These are phyloP conservation scores for Physocladia obscura DNA, from an alignment of 192 early-diverging fungal genomes.

Conservation along the genomic window DNA sequence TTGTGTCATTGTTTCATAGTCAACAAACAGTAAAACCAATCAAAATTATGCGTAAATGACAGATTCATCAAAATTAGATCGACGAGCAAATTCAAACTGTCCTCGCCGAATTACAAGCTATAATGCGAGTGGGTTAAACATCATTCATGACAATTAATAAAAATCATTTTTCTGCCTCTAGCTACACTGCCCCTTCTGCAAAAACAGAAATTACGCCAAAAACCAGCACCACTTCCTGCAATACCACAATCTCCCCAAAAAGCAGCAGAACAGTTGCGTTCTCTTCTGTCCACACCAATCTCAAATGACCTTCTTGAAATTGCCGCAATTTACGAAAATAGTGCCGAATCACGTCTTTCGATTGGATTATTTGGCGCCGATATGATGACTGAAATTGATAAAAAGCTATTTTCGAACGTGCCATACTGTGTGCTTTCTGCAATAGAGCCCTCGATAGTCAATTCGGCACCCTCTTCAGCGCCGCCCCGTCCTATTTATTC, in stretches of 20 bases:
- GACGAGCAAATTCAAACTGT: neutral
- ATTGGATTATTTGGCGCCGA: neutral
- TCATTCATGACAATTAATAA: neutral
- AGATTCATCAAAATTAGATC: constrained; percentile 2
- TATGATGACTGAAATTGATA: constrained; percentile 13
- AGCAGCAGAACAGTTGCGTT: neutral
- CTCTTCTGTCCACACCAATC: neutral
- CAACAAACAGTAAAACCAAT: no score
- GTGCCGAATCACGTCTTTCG: neutral
- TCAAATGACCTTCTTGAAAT: constrained; percentile 3
- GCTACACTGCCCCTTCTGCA: neutral
- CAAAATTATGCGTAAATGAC: no score
- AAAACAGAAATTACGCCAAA: neutral
- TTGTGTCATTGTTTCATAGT: no score
- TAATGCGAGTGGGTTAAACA: neutral
- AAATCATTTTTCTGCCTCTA: neutral
- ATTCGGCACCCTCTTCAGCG: neutral
- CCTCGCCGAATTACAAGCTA: constrained; percentile 5
- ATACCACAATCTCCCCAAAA: neutral
- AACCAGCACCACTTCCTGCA: neutral
- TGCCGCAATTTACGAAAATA: constrained; percentile 14
- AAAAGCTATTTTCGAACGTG: constrained; percentile 1
- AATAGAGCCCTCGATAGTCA: neutral
- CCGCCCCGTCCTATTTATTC: no score
- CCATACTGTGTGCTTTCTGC: neutral